A percentile compares a stretch with the other conserved stretches of the same genome.
phyloP scores from a whole-genome alignment of 2,329 filamentous ascomycete genomes.

The Xylaria sp. region DNA sequence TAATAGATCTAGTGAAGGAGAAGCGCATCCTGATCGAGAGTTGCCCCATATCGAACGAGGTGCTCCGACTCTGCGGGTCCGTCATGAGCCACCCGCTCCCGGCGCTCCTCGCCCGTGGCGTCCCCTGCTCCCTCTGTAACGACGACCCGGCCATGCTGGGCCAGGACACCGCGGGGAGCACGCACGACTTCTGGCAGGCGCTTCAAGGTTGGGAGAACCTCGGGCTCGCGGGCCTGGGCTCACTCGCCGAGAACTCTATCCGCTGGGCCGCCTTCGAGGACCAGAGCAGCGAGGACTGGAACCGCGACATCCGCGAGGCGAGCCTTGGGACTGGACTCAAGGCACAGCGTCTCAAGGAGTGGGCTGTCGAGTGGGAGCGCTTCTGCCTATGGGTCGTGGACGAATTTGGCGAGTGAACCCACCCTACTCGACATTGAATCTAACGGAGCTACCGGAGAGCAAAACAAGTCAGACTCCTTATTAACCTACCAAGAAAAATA shows the following conservation, averaged over 20 bases:
- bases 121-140: conserved; percentile 85
- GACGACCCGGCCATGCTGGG: conserved; percentile 92
- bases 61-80: conserved; percentile 79
- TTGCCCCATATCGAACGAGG: conserved; percentile 91
- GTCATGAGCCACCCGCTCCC: conserved; percentile 84
- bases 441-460: background rate
- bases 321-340: conserved; percentile 76
- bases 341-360: conserved; percentile 78
- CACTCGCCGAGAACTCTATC: conserved; percentile 91
- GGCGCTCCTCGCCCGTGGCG: conserved; percentile 83
- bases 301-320: conserved; percentile 76
- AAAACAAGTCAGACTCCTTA: background rate
- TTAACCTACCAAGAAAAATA: background rate
- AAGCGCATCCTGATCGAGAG: conserved; percentile 88
- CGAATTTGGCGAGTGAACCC: conserved; percentile 68
- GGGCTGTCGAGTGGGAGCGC: conserved; percentile 84
- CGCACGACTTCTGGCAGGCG: conserved; percentile 94
- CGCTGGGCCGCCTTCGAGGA: conserved; percentile 92
- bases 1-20: conserved; percentile 89
- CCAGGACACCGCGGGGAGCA: conserved; percentile 82
- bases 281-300: conserved; percentile 75
- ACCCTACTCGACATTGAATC: no score
- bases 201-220: conserved; percentile 92
- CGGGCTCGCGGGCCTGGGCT: conserved; percentile 85
- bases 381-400: conserved; percentile 91